Conservation (phyloP, 331 rosid genomes). For the Rosa hybrid region DNA sequence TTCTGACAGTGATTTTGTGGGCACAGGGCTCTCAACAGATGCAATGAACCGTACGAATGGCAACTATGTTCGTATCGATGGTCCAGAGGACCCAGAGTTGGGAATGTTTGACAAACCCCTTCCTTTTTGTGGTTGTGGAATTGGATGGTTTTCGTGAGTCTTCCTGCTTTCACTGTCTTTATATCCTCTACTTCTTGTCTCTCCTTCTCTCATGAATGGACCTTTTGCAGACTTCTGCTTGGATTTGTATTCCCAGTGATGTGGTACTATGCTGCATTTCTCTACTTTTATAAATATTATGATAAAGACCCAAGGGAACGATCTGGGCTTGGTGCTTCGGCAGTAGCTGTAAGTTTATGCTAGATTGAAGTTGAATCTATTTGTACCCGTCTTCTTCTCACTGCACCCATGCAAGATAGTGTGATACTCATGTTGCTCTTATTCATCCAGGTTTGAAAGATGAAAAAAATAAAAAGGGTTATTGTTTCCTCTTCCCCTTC, state of each 20-base stretch:
- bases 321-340: constrained; percentile 84
- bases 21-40: constrained; percentile 45
- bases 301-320: constrained; percentile 88
- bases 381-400: background rate
- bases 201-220: constrained; percentile 18
- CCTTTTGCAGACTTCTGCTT: constrained; percentile 61
- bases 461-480: too few species aligned
- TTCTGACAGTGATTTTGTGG: constrained; percentile 33
- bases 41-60: constrained; percentile 44
- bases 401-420: background rate
- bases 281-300: constrained; percentile 68
- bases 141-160: constrained; percentile 97
- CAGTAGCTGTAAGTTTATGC: constrained; percentile 68
- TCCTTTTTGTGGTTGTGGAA: constrained; percentile 84
- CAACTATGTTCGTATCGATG: constrained; percentile 54
- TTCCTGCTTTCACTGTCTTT: background rate
- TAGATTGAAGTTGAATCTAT: background rate
- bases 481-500: background rate
- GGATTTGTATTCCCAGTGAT: constrained; percentile 74
- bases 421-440: background rate
- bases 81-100: constrained; percentile 60
- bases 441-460: background rate
- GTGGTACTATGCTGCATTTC: constrained; percentile 91
- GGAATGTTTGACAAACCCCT: constrained; percentile 79
- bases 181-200: background rate